phyloP scores from a whole-genome alignment of 164 flowering plant species.

The Paratinospora sagittata region DNA sequence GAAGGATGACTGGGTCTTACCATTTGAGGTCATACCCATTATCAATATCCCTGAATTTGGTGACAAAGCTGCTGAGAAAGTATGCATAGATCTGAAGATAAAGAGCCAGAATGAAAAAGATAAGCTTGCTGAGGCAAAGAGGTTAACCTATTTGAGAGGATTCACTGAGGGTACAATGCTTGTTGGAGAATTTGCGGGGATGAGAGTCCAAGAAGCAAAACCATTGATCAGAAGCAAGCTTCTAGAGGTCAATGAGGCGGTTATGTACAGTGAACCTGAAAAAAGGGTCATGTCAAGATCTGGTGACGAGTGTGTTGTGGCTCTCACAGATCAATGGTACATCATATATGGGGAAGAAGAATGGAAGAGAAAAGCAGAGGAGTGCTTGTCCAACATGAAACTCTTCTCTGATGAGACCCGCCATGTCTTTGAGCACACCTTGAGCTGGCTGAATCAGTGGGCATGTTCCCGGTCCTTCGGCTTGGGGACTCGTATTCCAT shows the following conservation, averaged over 20 bases:
- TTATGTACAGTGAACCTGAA: constrained; percentile 85
- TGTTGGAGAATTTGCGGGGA: constrained; percentile 63
- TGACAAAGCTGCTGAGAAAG: constrained; percentile 64
- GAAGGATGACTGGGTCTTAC: constrained; percentile 76
- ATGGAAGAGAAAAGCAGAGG: constrained; percentile 64
- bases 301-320: constrained; percentile 93
- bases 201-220: constrained; percentile 76
- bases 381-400: constrained; percentile 65
- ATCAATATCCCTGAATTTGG: constrained; percentile 67
- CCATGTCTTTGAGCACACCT: constrained; percentile 83
- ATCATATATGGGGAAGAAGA: constrained; percentile 74
- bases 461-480: constrained; percentile 85
- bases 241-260: constrained; percentile 55
- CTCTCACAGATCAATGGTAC: constrained; percentile 92
- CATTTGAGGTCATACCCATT: constrained; percentile 60
- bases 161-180: constrained; percentile 78
- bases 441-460: constrained; percentile 82
- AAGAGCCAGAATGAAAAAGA: constrained; percentile 78
- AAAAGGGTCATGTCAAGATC: constrained; percentile 81
- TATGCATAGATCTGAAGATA: constrained; percentile 62
- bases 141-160: constrained; percentile 65
- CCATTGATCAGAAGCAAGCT: constrained; percentile 59
- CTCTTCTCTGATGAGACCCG: constrained; percentile 64
- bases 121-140: constrained; percentile 75
- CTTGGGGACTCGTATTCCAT: constrained; percentile 75